phyloP scores from a whole-genome alignment of 2,329 filamentous ascomycete species.

The Microcyclosporella mali region DNA sequence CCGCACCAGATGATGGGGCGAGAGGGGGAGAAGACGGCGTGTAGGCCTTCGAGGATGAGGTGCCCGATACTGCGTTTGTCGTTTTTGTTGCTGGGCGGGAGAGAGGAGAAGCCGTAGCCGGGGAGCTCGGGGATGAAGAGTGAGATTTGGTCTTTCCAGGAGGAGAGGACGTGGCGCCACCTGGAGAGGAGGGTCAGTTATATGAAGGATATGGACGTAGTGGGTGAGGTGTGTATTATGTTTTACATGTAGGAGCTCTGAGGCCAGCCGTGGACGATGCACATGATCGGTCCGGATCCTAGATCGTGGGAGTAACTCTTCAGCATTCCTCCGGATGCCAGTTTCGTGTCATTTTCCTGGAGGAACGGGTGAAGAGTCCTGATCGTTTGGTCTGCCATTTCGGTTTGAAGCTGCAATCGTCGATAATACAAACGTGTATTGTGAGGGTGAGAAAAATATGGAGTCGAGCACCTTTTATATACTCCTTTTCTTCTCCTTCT shows the following conservation, averaged over 20 bases:
- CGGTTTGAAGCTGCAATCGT: neutral
- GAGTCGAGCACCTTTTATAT: neutral
- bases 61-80: constrained; percentile 39
- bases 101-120: constrained; percentile 42
- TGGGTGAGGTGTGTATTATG: neutral
- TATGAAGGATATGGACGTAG: neutral
- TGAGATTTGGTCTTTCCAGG: constrained; percentile 36
- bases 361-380: constrained; percentile 27
- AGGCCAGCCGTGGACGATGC: constrained; percentile 45
- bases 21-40: constrained; percentile 28
- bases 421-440: neutral
- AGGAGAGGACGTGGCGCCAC: constrained; percentile 33
- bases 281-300: constrained; percentile 34
- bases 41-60: constrained; percentile 39
- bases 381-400: constrained; percentile 24
- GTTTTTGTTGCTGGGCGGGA: constrained; percentile 27
- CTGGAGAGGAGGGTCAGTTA: constrained; percentile 10
- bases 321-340: constrained; percentile 27
- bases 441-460: neutral
- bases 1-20: constrained; percentile 41
- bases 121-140: constrained; percentile 45
- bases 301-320: constrained; percentile 30
- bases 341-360: constrained; percentile 22
- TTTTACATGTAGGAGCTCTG: constrained; percentile 35
- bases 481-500: neutral